Percentiles rank a stretch among this genome's conserved stretches.
phyloP scores from a whole-genome alignment of 2,329 filamentous ascomycete genomes.

The Macrophomina phaseolina region DNA sequence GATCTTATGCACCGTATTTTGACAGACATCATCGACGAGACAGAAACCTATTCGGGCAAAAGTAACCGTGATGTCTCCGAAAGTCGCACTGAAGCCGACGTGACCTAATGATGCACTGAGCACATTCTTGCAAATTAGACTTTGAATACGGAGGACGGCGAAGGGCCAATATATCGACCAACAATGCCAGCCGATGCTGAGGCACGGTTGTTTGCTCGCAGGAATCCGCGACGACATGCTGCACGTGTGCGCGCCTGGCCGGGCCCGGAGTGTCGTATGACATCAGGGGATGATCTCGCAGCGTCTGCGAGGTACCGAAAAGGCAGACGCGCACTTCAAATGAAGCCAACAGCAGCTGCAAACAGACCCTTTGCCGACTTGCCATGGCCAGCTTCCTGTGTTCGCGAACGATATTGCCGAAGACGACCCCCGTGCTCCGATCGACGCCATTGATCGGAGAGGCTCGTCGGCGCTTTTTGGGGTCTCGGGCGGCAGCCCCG shows the following conservation, averaged over 20 bases:
- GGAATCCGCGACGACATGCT: conserved; percentile 1
- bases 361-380: neutral
- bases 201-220: neutral
- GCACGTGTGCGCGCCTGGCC: neutral
- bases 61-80: neutral
- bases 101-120: too few relatives aligned
- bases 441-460: conserved; percentile 14
- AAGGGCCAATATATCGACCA: too few relatives aligned
- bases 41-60: neutral
- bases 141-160: too few relatives aligned
- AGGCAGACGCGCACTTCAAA: neutral
- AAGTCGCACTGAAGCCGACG: too few relatives aligned
- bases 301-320: neutral
- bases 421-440: conserved; percentile 8
- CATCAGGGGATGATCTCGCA: conserved; percentile 9
- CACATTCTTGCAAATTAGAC: too few relatives aligned
- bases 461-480: conserved; percentile 18
- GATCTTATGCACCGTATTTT: neutral
- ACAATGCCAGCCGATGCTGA: too few relatives aligned
- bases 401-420: neutral
- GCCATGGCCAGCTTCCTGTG: conserved; percentile 3
- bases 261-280: neutral
- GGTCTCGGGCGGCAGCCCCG: conserved; percentile 18
- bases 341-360: too few relatives aligned
- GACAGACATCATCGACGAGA: too few relatives aligned